Percentiles rank a stretch among this genome's conserved stretches.
Conservation (phyloP, 345 rosid species). For the Passiflora organensis region DNA sequence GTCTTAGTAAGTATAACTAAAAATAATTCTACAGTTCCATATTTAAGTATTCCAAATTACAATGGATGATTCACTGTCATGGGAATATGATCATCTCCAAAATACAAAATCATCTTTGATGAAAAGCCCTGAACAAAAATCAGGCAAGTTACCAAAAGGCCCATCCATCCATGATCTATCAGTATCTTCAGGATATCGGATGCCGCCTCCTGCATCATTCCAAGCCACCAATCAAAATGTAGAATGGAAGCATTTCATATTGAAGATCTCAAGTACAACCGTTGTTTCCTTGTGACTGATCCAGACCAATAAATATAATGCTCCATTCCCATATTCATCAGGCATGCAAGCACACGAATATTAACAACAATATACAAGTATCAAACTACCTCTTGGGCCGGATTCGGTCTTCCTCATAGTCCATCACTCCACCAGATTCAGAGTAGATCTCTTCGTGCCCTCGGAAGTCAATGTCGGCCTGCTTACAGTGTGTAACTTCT, state of each 20-base stretch:
- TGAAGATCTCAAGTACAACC: too few species aligned
- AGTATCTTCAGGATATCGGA: conserved; percentile 48
- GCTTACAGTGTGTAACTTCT: conserved; percentile 96
- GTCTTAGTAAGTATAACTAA: conserved; percentile 21
- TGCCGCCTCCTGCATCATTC: conserved; percentile 69
- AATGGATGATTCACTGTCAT: conserved; percentile 18
- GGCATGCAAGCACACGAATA: too few species aligned
- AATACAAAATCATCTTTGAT: conserved; percentile 20
- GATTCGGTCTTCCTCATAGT: conserved; percentile 84
- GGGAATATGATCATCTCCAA: conserved; percentile 22
- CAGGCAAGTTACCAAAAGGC: conserved; percentile 20
- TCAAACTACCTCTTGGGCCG: conserved; percentile 82
- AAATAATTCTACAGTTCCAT: conserved; percentile 19
- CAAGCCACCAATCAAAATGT: conserved; percentile 1
- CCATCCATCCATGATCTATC: conserved; percentile 16
- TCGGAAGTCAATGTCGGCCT: conserved; percentile 83
- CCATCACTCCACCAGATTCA: conserved; percentile 99
- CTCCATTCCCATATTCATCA: too few species aligned
- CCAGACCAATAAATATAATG: too few species aligned
- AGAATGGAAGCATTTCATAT: neutral
- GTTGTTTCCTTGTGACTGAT: too few species aligned
- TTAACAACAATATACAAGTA: neutral
- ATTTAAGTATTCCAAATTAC: conserved; percentile 17
- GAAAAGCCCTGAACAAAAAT: conserved; percentile 28
- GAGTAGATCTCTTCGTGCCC: conserved; percentile 86